Evolutionary conservation across 2,329 filamentous ascomycete genomes (phyloP).

Genomic region (Sarocladiaceae sp.): DNA sequence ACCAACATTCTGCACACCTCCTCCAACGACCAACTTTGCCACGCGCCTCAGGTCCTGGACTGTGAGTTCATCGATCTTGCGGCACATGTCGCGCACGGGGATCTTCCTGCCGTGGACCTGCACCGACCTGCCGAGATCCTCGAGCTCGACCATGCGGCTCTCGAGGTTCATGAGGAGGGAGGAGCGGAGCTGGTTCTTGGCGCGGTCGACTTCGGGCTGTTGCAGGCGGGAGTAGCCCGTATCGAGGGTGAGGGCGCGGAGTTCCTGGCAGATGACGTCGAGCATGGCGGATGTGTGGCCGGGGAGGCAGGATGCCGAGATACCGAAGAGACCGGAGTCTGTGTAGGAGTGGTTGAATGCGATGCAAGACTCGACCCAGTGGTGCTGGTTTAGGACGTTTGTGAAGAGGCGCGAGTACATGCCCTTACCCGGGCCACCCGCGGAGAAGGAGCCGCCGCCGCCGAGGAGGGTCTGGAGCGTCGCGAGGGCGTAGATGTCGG

Average conservation of each 20-base stretch:
- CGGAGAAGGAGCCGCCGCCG: conserved; percentile 92
- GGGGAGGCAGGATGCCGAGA: conserved; percentile 79
- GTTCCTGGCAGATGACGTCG: conserved; percentile 89
- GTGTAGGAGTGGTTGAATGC: conserved; percentile 98
- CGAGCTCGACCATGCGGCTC: conserved; percentile 92
- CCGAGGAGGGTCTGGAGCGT: conserved; percentile 93
- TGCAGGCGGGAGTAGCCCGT: conserved; percentile 67
- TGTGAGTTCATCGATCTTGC: conserved; percentile 74
- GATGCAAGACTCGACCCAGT: conserved; percentile 93
- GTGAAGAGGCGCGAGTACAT: conserved; percentile 99
- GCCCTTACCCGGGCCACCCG: conserved; percentile 93
- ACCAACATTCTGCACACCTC: conserved; percentile 68
- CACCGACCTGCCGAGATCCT: conserved; percentile 89
- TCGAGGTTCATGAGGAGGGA: conserved; percentile 96
- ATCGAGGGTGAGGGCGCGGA: conserved; percentile 70
- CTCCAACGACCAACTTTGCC: conserved; percentile 70
- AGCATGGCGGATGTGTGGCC: conserved; percentile 76
- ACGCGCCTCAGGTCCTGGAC: conserved; percentile 76
- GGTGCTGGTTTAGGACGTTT: conserved; percentile 94
- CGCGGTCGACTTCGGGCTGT: conserved; percentile 73
- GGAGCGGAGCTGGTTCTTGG: conserved; percentile 93
- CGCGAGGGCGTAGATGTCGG: conserved; percentile 93
- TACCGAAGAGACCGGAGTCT: conserved; percentile 91
- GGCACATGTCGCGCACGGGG: conserved; percentile 88
- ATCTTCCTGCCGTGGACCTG: conserved; percentile 95